phyloP scores from a whole-genome alignment of 352 stramenopile genomes.

The Pythium phragmiticola region DNA sequence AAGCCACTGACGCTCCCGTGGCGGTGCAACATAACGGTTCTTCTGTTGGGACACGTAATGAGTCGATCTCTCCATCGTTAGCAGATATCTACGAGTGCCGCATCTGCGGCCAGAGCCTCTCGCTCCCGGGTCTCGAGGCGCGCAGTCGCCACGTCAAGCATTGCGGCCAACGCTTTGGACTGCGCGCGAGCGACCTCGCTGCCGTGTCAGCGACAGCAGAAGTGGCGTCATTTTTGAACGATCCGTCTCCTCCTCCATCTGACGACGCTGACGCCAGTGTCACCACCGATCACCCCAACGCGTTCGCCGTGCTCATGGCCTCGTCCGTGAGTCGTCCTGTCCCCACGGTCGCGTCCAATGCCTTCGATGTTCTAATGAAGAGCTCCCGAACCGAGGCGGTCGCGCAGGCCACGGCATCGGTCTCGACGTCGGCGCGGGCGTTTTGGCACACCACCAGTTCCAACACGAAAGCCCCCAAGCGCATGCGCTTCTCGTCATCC shows the following conservation, averaged over 20 bases:
- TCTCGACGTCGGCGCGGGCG: conserved; percentile 11
- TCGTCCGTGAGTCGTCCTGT: conserved; percentile 21
- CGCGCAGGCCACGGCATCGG: conserved; percentile 15
- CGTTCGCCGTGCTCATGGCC: conserved; percentile 61
- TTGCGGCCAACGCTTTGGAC: conserved; percentile 67
- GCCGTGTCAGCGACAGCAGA: background rate
- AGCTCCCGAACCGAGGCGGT: conserved; percentile 64
- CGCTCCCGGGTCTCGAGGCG: conserved; percentile 33
- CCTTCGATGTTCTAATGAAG: conserved; percentile 85
- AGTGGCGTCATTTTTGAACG: background rate
- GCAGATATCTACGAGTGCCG: conserved; percentile 48
- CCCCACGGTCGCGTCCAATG: conserved; percentile 40
- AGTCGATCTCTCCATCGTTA: background rate
- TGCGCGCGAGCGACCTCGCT: conserved; percentile 50
- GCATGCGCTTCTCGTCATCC: conserved; percentile 10
- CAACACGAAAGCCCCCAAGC: conserved; percentile 20
- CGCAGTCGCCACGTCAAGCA: conserved; percentile 82
- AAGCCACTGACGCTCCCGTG: background rate
- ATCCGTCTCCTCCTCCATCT: background rate
- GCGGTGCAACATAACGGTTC: background rate
- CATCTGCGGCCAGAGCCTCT: conserved; percentile 63
- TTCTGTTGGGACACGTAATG: background rate
- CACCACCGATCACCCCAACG: conserved; percentile 28
- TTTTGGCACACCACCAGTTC: conserved; percentile 23
- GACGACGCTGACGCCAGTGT: background rate